Conservation (phyloP, 352 stramenopile genomes). For the Phytophthora niederhauseri region DNA sequence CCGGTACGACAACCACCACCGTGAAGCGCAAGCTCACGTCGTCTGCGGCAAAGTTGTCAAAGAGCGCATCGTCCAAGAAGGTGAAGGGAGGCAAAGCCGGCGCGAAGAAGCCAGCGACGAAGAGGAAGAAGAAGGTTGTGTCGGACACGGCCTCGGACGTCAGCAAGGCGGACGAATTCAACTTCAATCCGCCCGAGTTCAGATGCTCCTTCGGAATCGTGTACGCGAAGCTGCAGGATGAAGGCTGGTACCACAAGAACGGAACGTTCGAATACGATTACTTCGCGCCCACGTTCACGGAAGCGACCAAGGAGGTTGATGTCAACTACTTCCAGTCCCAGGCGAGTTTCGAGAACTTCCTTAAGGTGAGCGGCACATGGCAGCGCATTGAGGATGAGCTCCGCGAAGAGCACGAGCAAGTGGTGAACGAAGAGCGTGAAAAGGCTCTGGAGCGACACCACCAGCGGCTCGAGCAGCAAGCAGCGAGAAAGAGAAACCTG, state of each 20-base stretch:
- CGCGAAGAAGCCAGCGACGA: slow-evolving; percentile 33
- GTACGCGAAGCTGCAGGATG: slow-evolving; percentile 61
- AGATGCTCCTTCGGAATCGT: slow-evolving; percentile 71
- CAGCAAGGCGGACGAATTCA: slow-evolving; percentile 41
- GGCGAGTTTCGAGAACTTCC: slow-evolving; percentile 59
- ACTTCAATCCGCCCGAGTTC: slow-evolving; percentile 66
- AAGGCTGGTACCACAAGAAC: slow-evolving; percentile 62
- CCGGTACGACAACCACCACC: slow-evolving; percentile 13
- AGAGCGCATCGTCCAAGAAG: slow-evolving; percentile 29
- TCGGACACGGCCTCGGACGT: slow-evolving; percentile 9
- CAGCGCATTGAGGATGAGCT: slow-evolving; percentile 59
- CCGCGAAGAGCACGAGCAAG: slow-evolving; percentile 53
- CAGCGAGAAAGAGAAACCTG: slow-evolving; percentile 31
- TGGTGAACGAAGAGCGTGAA: slow-evolving; percentile 57
- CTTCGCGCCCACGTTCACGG: slow-evolving; percentile 71
- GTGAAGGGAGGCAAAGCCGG: slow-evolving; percentile 34
- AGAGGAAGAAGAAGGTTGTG: slow-evolving; percentile 32
- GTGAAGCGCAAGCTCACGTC: slow-evolving; percentile 40
- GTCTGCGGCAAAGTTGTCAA: slow-evolving; percentile 28
- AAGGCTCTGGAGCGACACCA: slow-evolving; percentile 50
- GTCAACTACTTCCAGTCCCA: slow-evolving; percentile 74
- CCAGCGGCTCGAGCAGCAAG: slow-evolving; percentile 43
- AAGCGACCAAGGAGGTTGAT: slow-evolving; percentile 53
- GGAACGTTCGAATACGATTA: slow-evolving; percentile 85
- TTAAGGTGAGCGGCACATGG: slow-evolving; percentile 69